Percentiles rank a stretch among this genome's conserved stretches.
phyloP scores from a whole-genome alignment of 1,284 basidiomycete genomes.

The Phellopilus nigrolimitatus region DNA sequence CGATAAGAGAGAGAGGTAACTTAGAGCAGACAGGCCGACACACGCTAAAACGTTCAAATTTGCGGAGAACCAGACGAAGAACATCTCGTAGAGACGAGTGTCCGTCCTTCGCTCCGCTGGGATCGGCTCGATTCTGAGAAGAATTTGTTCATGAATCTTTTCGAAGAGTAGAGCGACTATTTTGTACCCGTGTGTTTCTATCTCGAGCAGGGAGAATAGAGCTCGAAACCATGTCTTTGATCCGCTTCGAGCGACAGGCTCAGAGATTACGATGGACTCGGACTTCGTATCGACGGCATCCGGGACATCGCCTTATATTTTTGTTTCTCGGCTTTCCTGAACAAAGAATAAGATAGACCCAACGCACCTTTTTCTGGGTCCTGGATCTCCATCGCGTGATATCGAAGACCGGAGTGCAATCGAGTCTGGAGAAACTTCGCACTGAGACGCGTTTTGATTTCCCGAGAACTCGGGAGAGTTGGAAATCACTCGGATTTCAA shows the following conservation, averaged over 20 bases:
- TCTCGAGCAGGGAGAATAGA: conserved; percentile 1
- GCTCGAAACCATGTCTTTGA: background rate
- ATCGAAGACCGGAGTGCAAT: too few species aligned
- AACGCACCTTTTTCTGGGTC: too few species aligned
- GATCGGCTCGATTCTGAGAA: conserved; percentile 47
- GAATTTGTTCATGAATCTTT: background rate
- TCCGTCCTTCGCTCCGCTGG: conserved; percentile 43
- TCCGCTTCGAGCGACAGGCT: background rate
- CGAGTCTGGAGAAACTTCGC: too few species aligned
- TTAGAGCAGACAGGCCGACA: conserved; percentile 20
- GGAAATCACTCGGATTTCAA: too few species aligned
- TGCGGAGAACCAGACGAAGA: conserved; percentile 62
- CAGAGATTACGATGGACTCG: background rate
- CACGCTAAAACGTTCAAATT: conserved; percentile 58
- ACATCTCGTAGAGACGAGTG: conserved; percentile 54
- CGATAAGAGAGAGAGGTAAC: background rate
- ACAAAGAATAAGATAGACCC: too few species aligned
- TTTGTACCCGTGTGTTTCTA: conserved; percentile 9
- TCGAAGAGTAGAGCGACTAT: background rate
- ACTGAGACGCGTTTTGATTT: too few species aligned
- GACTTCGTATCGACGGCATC: too few species aligned
- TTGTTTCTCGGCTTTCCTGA: too few species aligned
- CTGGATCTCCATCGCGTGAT: too few species aligned
- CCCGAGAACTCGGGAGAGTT: too few species aligned
- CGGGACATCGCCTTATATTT: too few species aligned